Base-by-base conservation (phyloP, 306 rosid species). In the Boehmeria nivea region DNA sequence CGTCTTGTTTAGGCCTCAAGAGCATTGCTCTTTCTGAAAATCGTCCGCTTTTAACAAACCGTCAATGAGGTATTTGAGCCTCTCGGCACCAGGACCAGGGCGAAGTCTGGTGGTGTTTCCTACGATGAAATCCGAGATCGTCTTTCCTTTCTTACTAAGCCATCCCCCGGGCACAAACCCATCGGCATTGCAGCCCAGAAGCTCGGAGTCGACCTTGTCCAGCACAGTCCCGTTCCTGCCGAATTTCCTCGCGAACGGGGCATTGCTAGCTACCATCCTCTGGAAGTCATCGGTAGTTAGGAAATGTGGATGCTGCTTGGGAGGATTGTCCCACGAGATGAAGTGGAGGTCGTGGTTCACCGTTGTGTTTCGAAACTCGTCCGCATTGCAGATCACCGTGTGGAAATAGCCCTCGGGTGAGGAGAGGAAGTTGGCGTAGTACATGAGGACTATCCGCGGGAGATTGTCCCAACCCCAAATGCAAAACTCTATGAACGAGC, bases 381-480 rank as follows among this genome's bases (percentile, higher is more conserved):
- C 63, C 0, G 88, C 83, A 27, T 83, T 83, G 76, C 90, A 86
- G 60, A 86, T 86, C 71, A 86, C 95, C 0, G 91, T 86, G 73
- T 86, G 91, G 56, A 86, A 83, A 64, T 83, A 86, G 21, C 91
- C 91, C 76, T 86, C 91, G 0, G 95, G 88, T 1, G 88, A 86
- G 12, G 95, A 86, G 23, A 86, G 80, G 53, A 86, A 83, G 78
- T 86, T 86, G 66, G 84, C 95, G 67, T 86, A 86, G 51, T 86
- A 80, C 95, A 86, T 86, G 23, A 86, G 76, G 38, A 83, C 86
- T 39, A 78, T 70, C 69, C 91, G 76, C 3, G 95, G 95, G 16
- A 86, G 81, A 77, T 78, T 86, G 78, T 86, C 95, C 91, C 91
- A 86, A 19, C 95, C 88, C 95, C 95, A 81, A 23, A 83, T 55